Percentiles rank a stretch among this genome's conserved stretches.
These are phyloP conservation scores for Diplodia seriata DNA, from an alignment of 2,329 filamentous ascomycete genomes.

Conservation along the genomic window DNA sequence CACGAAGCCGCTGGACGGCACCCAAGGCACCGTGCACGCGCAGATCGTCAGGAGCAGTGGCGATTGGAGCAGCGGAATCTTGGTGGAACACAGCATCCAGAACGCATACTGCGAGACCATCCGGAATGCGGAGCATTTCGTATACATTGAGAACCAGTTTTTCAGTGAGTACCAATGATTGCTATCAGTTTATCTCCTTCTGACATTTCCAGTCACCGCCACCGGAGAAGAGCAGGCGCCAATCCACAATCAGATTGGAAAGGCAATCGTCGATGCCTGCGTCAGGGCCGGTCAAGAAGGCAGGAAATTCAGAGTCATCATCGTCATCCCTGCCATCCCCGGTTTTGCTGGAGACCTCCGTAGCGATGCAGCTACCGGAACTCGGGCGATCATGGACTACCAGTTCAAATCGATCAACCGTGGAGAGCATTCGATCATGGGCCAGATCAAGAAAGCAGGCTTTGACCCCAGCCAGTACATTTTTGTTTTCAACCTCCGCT, in stretches of 20 bases:
- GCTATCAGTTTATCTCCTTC: neutral
- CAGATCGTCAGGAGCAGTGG: slow-evolving; percentile 89
- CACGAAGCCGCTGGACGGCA: slow-evolving; percentile 62
- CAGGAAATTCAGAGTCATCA: slow-evolving; percentile 88
- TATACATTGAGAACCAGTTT: slow-evolving; percentile 99
- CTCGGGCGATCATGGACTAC: slow-evolving; percentile 93
- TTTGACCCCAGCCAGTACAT: slow-evolving; percentile 81
- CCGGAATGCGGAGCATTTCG: slow-evolving; percentile 83
- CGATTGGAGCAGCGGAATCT: slow-evolving; percentile 92
- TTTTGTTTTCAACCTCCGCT: slow-evolving; percentile 92
- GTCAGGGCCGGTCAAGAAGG: slow-evolving; percentile 80
- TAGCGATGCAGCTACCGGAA: slow-evolving; percentile 82
- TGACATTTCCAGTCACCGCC: slow-evolving; percentile 68
- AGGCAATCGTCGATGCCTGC: slow-evolving; percentile 88
- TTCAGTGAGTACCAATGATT: slow-evolving; percentile 66
- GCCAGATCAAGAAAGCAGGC: slow-evolving; percentile 73
- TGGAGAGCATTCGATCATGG: slow-evolving; percentile 89
- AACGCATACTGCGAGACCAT: slow-evolving; percentile 88
- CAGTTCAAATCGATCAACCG: slow-evolving; percentile 96
- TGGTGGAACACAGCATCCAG: slow-evolving; percentile 84
- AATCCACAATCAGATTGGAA: slow-evolving; percentile 85
- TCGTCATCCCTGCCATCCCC: slow-evolving; percentile 88
- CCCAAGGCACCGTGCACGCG: slow-evolving; percentile 75
- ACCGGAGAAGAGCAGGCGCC: slow-evolving; percentile 87
- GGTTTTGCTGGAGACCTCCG: slow-evolving; percentile 93